A percentile compares a stretch with the other conserved stretches of the same genome.
phyloP scores from a whole-genome alignment of 768 basidiomycete species.

The Podaxis sp. region DNA sequence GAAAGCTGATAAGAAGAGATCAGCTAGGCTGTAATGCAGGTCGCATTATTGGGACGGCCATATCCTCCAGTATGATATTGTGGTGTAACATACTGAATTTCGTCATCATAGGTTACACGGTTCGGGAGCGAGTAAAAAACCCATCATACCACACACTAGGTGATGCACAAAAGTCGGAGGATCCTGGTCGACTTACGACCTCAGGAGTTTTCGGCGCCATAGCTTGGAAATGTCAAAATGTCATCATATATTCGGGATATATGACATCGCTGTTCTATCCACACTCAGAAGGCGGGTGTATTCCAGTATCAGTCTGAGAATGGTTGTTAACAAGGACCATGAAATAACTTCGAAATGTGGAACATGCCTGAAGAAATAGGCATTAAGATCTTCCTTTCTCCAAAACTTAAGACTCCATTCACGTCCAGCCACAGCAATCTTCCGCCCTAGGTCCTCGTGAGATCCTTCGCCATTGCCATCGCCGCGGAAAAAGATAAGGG shows the following conservation, averaged over 20 bases:
- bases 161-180: background rate
- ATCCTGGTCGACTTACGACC: background rate
- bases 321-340: background rate
- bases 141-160: too few species aligned
- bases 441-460: constrained; percentile 57
- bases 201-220: background rate
- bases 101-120: too few species aligned
- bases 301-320: constrained; percentile 50
- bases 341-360: background rate
- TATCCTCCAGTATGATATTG: background rate
- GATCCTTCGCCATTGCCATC: constrained; percentile 48
- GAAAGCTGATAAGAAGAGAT: background rate
- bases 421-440: constrained; percentile 46
- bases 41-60: background rate
- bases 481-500: constrained; percentile 71
- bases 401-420: constrained; percentile 50
- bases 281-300: constrained; percentile 51
- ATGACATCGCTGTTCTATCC: constrained; percentile 45
- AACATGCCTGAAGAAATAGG: constrained; percentile 48
- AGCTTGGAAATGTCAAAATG: background rate
- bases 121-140: too few species aligned
- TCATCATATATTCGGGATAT: constrained; percentile 10
- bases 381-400: constrained; percentile 51
- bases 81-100: background rate
- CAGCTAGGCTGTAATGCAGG: background rate